Base-by-base conservation (phyloP, 2,329 filamentous ascomycete genomes). In the Hypoxylon sp. region DNA sequence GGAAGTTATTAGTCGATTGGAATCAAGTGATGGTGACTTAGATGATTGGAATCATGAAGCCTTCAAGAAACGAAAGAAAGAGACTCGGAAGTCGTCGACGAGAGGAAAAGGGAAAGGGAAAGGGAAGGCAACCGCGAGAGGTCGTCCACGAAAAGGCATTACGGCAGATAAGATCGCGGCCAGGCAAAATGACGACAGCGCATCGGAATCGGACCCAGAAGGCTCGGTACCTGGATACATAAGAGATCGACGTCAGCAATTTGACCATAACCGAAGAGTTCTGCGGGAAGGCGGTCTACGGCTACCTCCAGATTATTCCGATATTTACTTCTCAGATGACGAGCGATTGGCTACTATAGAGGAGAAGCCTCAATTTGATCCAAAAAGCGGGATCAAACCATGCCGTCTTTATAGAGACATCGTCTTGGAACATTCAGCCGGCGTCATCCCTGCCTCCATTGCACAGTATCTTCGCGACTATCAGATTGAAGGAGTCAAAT, bases 391-490 rank as follows among this genome's bases (percentile, higher is more conserved):
- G 2, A 79, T 91, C 54, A 88, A 86, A 53, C 89, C 91, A 0
- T 90, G 86, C 32, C 85, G 89, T 13, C 81, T 83, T 0, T 94
- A 95, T 76, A 82, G 89, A 70, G 92, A 96, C 67, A 89, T 97
- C 49, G 81, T 87, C 47, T 82, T 98, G 22, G 85, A 86, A 13
- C 88, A 89, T 69, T 96, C 94, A 0, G 85, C 87, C 0, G 94
- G 94, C 0, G 74, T 93, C 3, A 93, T 99, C 39, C 95, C 95
- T 0, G 93, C 92, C 0, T 87, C 93, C 0, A 92, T 98, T 56
- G 94, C 94, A 0, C 94, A 95, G 74, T 97, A 95, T 79, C 81
- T 99, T 50, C 88, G 95, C 62, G 91, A 94, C 67, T 99, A 99
- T 72, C 95, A 99, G 76, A 83, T 98, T 1, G 86, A 91, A 26